phyloP scores from a whole-genome alignment of 2,329 filamentous ascomycete genomes.

The Cytospora piceicola region DNA sequence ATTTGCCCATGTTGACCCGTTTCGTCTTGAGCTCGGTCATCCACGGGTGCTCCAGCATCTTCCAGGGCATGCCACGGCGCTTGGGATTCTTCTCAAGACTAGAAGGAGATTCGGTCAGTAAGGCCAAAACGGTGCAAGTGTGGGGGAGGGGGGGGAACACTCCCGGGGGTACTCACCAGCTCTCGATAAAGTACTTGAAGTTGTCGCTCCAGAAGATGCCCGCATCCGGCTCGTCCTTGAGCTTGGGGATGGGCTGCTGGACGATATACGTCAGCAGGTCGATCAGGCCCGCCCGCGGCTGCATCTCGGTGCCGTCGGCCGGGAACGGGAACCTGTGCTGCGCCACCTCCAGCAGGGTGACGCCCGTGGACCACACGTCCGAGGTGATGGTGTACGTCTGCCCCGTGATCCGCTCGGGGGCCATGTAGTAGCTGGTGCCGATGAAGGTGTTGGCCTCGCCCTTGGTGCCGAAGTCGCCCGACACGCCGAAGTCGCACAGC shows the following conservation, averaged over 20 bases:
- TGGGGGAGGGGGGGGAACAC: not conserved
- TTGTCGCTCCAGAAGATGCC: constrained; percentile 94
- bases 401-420: constrained; percentile 94
- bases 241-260: constrained; percentile 87
- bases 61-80: constrained; percentile 91
- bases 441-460: constrained; percentile 99
- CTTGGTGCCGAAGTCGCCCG: constrained; percentile 96
- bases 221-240: constrained; percentile 91
- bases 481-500: constrained; percentile 97
- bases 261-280: constrained; percentile 98
- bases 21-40: constrained; percentile 96
- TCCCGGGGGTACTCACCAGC: constrained; percentile 73
- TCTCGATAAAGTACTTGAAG: constrained; percentile 99
- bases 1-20: constrained; percentile 96
- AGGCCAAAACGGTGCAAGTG: not conserved
- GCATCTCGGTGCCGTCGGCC: constrained; percentile 93
- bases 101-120: constrained; percentile 29
- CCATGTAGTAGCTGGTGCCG: constrained; percentile 99
- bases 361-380: constrained; percentile 96
- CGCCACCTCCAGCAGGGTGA: constrained; percentile 97
- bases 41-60: constrained; percentile 99
- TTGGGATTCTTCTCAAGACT: constrained; percentile 93
- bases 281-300: constrained; percentile 88
- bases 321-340: constrained; percentile 99
- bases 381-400: constrained; percentile 98